A percentile compares a stretch with the other conserved stretches of the same genome.
phyloP scores from a whole-genome alignment of 352 stramenopile genomes.

The Phytophthora pseudosyringae region DNA sequence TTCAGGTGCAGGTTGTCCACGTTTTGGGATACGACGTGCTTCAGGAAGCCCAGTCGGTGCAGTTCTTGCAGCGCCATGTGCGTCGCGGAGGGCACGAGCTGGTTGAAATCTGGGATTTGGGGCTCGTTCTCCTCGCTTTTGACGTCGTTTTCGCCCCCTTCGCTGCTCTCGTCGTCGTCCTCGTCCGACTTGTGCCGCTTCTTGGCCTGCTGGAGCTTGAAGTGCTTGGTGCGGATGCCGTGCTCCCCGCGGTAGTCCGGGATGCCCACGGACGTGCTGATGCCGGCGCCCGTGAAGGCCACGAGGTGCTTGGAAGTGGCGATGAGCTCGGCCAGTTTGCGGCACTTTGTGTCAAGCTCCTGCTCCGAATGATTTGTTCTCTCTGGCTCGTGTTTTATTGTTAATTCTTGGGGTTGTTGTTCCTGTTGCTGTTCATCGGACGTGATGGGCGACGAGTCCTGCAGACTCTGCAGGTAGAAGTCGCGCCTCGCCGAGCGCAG shows the following conservation, averaged over 20 bases:
- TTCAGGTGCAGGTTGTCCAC: constrained; percentile 88
- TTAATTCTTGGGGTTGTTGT: background rate
- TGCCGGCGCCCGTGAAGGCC: constrained; percentile 81
- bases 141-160: constrained; percentile 10
- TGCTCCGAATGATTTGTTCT: constrained; percentile 12
- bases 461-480: constrained; percentile 29
- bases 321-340: constrained; percentile 67
- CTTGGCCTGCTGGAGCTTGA: constrained; percentile 30
- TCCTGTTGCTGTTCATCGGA: constrained; percentile 18
- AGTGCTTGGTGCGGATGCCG: constrained; percentile 76
- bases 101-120: constrained; percentile 68
- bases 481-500: constrained; percentile 32
- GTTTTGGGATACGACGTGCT: constrained; percentile 86
- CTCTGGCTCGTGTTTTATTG: constrained; percentile 6
- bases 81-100: constrained; percentile 72
- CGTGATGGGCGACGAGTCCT: constrained; percentile 17
- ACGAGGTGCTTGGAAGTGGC: constrained; percentile 68
- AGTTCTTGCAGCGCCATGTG: constrained; percentile 86
- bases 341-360: constrained; percentile 63
- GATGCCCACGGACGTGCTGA: constrained; percentile 81
- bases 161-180: constrained; percentile 24
- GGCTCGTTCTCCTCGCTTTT: constrained; percentile 15
- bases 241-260: constrained; percentile 86
- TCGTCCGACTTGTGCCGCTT: constrained; percentile 34
- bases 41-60: constrained; percentile 72